Evolutionary conservation across 306 rosid genomes (phyloP).

Genomic region (Datisca glomerata): DNA sequence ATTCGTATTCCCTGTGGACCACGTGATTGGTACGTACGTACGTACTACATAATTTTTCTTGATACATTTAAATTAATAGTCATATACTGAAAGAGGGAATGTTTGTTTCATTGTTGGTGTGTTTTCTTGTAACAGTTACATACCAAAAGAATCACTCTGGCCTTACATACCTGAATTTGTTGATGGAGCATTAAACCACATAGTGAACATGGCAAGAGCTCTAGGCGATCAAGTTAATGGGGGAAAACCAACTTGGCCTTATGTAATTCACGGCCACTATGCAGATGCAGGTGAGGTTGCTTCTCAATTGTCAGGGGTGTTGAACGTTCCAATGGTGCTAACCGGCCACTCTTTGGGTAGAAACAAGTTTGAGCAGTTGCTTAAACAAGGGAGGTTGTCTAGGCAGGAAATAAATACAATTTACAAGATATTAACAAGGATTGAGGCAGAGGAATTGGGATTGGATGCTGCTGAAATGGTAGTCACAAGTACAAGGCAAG

Average conservation of each 20-base stretch:
- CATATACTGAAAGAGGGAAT: no score
- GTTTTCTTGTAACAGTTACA: constrained; percentile 31
- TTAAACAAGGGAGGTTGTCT: constrained; percentile 60
- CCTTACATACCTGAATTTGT: constrained; percentile 69
- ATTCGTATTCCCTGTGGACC: constrained; percentile 79
- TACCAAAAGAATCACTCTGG: constrained; percentile 74
- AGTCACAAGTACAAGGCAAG: constrained; percentile 81
- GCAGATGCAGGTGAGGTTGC: constrained; percentile 74
- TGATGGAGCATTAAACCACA: constrained; percentile 56
- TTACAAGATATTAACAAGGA: constrained; percentile 61
- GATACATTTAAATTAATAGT: no score
- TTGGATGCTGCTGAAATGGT: constrained; percentile 79
- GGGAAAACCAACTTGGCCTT: constrained; percentile 64
- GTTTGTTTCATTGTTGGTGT: no score
- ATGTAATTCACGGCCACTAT: constrained; percentile 73
- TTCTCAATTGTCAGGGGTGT: constrained; percentile 51
- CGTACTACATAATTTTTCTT: no score
- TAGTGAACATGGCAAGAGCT: constrained; percentile 64
- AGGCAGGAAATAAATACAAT: constrained; percentile 55
- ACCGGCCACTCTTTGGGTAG: constrained; percentile 75
- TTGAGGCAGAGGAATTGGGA: constrained; percentile 63
- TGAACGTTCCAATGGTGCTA: constrained; percentile 74
- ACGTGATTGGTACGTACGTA: constrained; percentile 40
- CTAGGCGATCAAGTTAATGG: constrained; percentile 52
- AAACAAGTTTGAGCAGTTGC: constrained; percentile 69